Conservation (phyloP, 495 filamentous ascomycete genomes). For the Monascus purpureus region DNA sequence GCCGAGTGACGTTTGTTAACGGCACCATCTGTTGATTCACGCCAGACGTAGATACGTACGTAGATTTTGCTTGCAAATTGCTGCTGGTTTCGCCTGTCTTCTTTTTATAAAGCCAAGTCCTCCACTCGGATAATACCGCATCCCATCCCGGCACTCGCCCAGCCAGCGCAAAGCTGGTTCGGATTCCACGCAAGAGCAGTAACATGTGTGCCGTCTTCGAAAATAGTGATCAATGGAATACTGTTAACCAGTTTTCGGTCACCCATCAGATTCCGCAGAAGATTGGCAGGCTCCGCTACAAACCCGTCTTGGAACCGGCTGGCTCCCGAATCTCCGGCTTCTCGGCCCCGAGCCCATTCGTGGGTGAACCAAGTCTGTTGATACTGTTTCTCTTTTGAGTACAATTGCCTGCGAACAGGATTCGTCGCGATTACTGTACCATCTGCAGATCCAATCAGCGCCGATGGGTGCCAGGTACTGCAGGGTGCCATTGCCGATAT, state of each 20-base stretch:
- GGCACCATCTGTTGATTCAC: too few species aligned
- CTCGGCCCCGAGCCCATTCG: slow-evolving; percentile 35
- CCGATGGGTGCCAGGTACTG: slow-evolving; percentile 36
- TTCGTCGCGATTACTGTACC: slow-evolving; percentile 42
- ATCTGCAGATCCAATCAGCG: slow-evolving; percentile 41
- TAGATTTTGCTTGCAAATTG: too few species aligned
- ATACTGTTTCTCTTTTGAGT: slow-evolving; percentile 38
- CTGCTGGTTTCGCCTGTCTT: too few species aligned
- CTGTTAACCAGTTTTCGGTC: slow-evolving; percentile 23
- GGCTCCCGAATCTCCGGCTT: slow-evolving; percentile 22
- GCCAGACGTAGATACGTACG: too few species aligned
- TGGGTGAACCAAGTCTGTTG: slow-evolving; percentile 50
- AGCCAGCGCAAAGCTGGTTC: slow-evolving; percentile 45
- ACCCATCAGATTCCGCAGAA: slow-evolving; percentile 16
- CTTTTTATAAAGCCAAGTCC: slow-evolving; percentile 44
- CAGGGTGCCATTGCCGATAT: slow-evolving; percentile 28
- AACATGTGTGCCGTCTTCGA: slow-evolving; percentile 44
- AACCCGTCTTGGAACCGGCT: slow-evolving; percentile 48
- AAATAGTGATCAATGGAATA: slow-evolving; percentile 33
- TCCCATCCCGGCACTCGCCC: slow-evolving; percentile 48
- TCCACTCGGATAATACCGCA: slow-evolving; percentile 55
- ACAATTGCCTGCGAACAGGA: slow-evolving; percentile 39
- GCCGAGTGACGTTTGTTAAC: too few species aligned
- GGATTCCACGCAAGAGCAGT: slow-evolving; percentile 51
- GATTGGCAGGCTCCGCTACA: slow-evolving; percentile 29